Evolutionary conservation across 371 early-diverging fungal species (phyloP), one percentile per base, ranked within the genome.

Genomic region (Aphelidium insulamus): DNA sequence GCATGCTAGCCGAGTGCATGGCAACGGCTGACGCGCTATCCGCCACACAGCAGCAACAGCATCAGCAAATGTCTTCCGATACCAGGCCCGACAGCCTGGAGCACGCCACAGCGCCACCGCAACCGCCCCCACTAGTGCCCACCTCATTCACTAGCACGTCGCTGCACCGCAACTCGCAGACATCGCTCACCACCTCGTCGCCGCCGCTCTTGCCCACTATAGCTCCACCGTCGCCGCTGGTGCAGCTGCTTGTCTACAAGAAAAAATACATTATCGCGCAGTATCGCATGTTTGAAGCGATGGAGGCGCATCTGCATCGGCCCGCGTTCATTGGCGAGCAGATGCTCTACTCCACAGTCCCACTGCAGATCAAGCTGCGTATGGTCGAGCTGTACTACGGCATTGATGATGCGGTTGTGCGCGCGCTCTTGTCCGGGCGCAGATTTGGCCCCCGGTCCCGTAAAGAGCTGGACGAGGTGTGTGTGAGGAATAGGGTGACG

Each of bases 361-460:
- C 20, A 25, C 18, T 26, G 11, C 29, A 36, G 7, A 48, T 49
- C 1, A 35, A 36, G 15, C 29, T 33, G 24, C 44, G 23, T 15
- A 36, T 61, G 12, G 54, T 61, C 21, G 45, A 49, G 25, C 38
- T 46, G 18, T 62, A 59, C 40, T 62, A 62, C 37, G 11, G 30
- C 21, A 52, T 57, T 31, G 52, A 55, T 20, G 42, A 37, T n/a
- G 22, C 30, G 12, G 57, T 60, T 18, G 28, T 60, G 28, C 40
- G 54, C 25, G 52, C 47, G 25, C 14, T 51, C 10, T 28, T 51
- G 38, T 40, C 22, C 9, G 52, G 52, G 19, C 52, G 47, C 30
- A 50, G 43, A 36, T 26, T 50, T 17, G 49, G 46, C 28, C 2
- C 39, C 40, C 11, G 33, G 39, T 6, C 47, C 40, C 12, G 57